Percentiles rank a stretch among this genome's conserved stretches.
Conservation (phyloP, 768 basidiomycete genomes). For the Suillus lakei region DNA sequence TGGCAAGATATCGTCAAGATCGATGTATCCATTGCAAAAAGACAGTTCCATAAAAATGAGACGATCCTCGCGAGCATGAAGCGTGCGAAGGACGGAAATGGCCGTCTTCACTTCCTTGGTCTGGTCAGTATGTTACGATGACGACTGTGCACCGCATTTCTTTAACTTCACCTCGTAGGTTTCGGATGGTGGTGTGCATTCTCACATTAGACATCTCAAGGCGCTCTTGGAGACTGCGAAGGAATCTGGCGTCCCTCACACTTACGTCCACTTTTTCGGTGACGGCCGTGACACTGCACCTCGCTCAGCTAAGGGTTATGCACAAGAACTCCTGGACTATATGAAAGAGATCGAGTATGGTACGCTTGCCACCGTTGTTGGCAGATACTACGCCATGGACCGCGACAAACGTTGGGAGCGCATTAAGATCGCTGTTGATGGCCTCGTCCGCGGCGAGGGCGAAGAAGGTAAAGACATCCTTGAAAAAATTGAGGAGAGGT, state of each 20-base stretch:
- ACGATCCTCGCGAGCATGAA: constrained; percentile 75
- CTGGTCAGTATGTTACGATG: constrained; percentile 53
- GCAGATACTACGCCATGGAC: constrained; percentile 97
- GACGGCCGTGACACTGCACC: constrained; percentile 97
- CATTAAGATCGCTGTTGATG: constrained; percentile 87
- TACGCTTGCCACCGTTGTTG: constrained; percentile 82
- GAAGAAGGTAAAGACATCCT: constrained; percentile 62
- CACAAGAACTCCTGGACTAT: constrained; percentile 77
- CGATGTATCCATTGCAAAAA: constrained; percentile 89
- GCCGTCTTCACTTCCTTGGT: constrained; percentile 87
- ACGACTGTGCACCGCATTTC: background rate
- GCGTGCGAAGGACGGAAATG: constrained; percentile 80
- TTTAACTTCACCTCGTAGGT: constrained; percentile 48
- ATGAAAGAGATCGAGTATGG: constrained; percentile 78
- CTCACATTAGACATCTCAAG: constrained; percentile 88
- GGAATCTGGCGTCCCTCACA: constrained; percentile 79
- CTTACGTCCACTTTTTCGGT: constrained; percentile 92
- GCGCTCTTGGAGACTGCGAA: constrained; percentile 92
- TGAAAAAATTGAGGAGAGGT: constrained; percentile 71
- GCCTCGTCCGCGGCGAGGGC: constrained; percentile 72
- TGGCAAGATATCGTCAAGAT: constrained; percentile 99
- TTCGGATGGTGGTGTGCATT: constrained; percentile 97
- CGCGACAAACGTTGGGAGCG: constrained; percentile 97
- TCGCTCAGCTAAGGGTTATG: constrained; percentile 77
- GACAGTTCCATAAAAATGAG: constrained; percentile 80